Conservation (phyloP, 1,284 basidiomycete species). For the Naganishia sp. region DNA sequence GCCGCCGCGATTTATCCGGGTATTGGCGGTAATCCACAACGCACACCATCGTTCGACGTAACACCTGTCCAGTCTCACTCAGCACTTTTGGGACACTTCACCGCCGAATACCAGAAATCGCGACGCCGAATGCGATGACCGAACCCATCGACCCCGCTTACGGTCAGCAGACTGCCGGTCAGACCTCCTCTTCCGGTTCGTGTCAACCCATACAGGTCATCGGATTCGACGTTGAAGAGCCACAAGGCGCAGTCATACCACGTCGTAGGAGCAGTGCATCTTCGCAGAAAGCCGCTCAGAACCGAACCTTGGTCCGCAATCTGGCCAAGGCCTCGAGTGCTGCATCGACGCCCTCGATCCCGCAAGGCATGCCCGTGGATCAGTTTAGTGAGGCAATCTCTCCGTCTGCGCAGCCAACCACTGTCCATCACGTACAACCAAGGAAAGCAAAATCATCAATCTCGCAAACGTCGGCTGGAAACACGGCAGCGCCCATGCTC, state of each 20-base stretch:
- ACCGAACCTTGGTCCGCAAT: conserved; percentile 5
- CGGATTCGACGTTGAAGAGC: conserved; percentile 15
- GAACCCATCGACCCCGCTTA: conserved; percentile 6
- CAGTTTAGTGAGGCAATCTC: not conserved
- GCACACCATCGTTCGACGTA: not conserved
- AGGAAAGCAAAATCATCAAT: conserved; percentile 8
- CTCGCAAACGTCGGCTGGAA: not conserved
- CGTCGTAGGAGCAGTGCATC: conserved; percentile 24
- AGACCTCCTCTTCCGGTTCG: not conserved
- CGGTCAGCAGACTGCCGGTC: not conserved
- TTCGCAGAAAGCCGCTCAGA: conserved; percentile 9
- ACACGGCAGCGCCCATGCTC: not conserved
- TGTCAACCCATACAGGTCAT: not conserved
- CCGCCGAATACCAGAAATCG: not conserved
- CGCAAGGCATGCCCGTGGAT: conserved; percentile 16
- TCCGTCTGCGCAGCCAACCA: not conserved
- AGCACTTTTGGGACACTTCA: not conserved
- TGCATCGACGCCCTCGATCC: conserved; percentile 18
- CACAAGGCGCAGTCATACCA: conserved; percentile 19
- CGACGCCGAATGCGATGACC: conserved; percentile 6
- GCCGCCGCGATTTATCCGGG: conserved; percentile 17
- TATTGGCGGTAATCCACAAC: conserved; percentile 9
- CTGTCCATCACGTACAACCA: not conserved
- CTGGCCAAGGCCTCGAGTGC: conserved; percentile 13
- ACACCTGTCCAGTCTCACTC: not conserved